These are phyloP conservation scores for Imleria badia DNA, from an alignment of 768 basidiomycete genomes.

Conservation along the genomic window DNA sequence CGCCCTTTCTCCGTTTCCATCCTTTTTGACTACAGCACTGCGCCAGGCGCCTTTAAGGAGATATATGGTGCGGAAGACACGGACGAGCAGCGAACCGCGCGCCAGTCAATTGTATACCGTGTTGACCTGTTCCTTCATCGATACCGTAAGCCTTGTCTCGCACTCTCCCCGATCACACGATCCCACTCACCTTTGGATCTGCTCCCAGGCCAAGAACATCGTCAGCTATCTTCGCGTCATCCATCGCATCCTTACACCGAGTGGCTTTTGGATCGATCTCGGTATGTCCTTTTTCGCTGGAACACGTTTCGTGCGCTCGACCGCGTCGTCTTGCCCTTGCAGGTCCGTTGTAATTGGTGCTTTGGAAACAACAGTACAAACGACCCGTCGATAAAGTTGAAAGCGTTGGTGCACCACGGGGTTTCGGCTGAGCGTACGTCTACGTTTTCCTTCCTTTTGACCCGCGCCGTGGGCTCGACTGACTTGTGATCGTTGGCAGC, in stretches of 20 bases:
- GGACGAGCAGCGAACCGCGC: slow-evolving; percentile 60
- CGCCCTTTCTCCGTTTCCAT: neutral
- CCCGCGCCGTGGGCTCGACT: neutral
- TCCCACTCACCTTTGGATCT: neutral
- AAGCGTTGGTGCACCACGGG: slow-evolving; percentile 73
- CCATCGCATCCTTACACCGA: slow-evolving; percentile 76
- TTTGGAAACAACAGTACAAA: slow-evolving; percentile 85
- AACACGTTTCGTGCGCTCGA: neutral
- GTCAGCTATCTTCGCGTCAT: slow-evolving; percentile 89
- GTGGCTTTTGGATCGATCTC: slow-evolving; percentile 91
- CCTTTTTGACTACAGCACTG: neutral
- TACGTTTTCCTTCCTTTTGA: neutral
- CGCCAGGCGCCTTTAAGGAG: slow-evolving; percentile 85
- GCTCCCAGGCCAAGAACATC: too few relatives aligned
- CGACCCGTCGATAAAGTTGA: slow-evolving; percentile 86
- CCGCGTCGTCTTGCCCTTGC: neutral
- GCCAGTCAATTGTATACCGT: slow-evolving; percentile 84
- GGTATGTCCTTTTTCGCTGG: slow-evolving; percentile 25
- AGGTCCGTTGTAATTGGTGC: slow-evolving; percentile 97
- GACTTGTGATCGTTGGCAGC: slow-evolving; percentile 54
- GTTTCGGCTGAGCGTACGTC: slow-evolving; percentile 74
- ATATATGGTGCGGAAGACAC: slow-evolving; percentile 58
- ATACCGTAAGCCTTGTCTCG: slow-evolving; percentile 56
- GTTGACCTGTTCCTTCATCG: too few relatives aligned
- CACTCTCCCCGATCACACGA: neutral